Percentiles rank a stretch among this genome's conserved stretches.
Evolutionary conservation across 2,329 filamentous ascomycete species (phyloP).

Genomic region (Didymella keratinophila): DNA sequence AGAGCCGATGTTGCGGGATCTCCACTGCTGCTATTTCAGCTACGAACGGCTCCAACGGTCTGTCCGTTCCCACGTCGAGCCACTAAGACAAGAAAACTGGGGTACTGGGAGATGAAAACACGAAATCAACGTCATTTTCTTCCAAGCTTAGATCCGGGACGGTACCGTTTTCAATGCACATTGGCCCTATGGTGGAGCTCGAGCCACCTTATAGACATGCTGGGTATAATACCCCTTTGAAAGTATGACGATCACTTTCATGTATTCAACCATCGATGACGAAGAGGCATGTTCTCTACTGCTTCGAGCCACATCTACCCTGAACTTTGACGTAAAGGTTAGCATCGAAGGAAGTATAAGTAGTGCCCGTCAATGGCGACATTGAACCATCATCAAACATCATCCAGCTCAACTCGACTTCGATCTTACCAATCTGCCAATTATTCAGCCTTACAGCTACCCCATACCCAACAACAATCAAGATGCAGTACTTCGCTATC

Average conservation of each 20-base stretch:
- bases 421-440: slow-evolving; percentile 21
- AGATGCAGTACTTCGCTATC: slow-evolving; percentile 48
- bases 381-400: slow-evolving; percentile 37
- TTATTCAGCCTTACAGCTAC: neutral
- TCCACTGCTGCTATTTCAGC: slow-evolving; percentile 34
- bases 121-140: slow-evolving; percentile 40
- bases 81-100: slow-evolving; percentile 28
- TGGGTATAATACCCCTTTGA: slow-evolving; percentile 11
- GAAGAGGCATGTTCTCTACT: slow-evolving; percentile 19
- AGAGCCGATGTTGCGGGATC: slow-evolving; percentile 24
- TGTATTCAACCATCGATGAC: slow-evolving; percentile 13
- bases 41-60: slow-evolving; percentile 33
- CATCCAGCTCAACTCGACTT: slow-evolving; percentile 30
- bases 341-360: slow-evolving; percentile 41
- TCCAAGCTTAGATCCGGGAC: slow-evolving; percentile 15
- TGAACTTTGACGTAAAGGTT: slow-evolving; percentile 3
- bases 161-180: neutral
- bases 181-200: slow-evolving; percentile 6
- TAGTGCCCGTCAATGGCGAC: slow-evolving; percentile 27
- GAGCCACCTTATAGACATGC: slow-evolving; percentile 14
- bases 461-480: slow-evolving; percentile 27
- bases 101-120: slow-evolving; percentile 38
- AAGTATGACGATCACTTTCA: slow-evolving; percentile 8
- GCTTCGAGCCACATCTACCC: neutral
- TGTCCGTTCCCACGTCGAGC: slow-evolving; percentile 22